Evolutionary conservation across 805 yeast species (phyloP), one percentile per base, ranked within the genome.

Genomic region (Barnettozyma sucrosica): DNA sequence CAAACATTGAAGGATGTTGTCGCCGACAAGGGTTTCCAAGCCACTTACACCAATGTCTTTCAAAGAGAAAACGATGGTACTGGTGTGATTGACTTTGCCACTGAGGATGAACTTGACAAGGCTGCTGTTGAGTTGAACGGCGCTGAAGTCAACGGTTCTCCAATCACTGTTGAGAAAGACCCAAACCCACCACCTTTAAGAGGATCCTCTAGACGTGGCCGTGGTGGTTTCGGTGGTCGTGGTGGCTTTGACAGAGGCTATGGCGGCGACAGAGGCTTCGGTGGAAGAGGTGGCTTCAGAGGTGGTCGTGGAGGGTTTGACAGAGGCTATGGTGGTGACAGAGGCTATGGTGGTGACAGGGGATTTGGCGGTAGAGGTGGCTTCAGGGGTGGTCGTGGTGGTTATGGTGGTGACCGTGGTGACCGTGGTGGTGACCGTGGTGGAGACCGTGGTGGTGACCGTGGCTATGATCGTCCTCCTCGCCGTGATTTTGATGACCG

Each of bases 1-100:
- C 93, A 86, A 74, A 92, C 85, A 61, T 76, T 86, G 63, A 86
- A 89, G 73, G 98, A 92, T 71, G 81, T 87, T 64, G 89, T 89
- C 55, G 78, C 95, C 65, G 89, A 85, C 52, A 84, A 80, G 67
- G 80, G 76, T 53, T 66, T 75, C 54, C 77, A 80, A 50, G 85
- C 89, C 49, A 78, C 83, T 30, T 85, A 83, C 55, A 64, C 75
- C 45, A 68, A 70, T 51, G 76, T 70, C 49, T 68, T 69, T 55
- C 66, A 69, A 47, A 67, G 74, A 62, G 76, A 71, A 51, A 68
- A 68, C 47, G 70, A 69, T 50, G 74, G 74, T 55, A 68, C 73
- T 46, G 76, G 76, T 65, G 74, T 71, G 49, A 55, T 71, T 47
- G 76, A 71, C 56, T 68, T 71, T 55, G 69, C 72, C 51, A 62